phyloP scores from a whole-genome alignment of 768 basidiomycete species.

The Xanthoconium purpureum region DNA sequence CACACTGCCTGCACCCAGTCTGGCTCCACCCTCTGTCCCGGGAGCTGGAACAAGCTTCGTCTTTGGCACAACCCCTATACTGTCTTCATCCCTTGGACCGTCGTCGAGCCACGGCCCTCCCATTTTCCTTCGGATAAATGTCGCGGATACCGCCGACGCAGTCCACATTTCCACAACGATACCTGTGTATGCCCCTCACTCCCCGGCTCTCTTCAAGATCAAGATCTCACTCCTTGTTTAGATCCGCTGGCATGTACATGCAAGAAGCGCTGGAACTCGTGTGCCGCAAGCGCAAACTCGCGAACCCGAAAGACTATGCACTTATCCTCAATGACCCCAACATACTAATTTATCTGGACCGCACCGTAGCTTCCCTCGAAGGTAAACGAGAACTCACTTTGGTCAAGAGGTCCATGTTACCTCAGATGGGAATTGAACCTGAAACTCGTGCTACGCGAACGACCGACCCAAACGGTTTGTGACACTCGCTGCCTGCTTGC shows the following conservation, averaged over 20 bases:
- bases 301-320: slow-evolving; percentile 77
- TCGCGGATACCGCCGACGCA: slow-evolving; percentile 77
- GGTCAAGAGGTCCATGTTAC: slow-evolving; percentile 74
- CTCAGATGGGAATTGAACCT: slow-evolving; percentile 65
- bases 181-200: slow-evolving; percentile 65
- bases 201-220: background rate
- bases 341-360: slow-evolving; percentile 84
- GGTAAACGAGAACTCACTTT: slow-evolving; percentile 82
- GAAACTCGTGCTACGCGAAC: slow-evolving; percentile 64
- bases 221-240: slow-evolving; percentile 23
- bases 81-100: slow-evolving; percentile 69
- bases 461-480: slow-evolving; percentile 87
- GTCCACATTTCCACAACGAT: slow-evolving; percentile 89
- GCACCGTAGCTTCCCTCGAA: slow-evolving; percentile 93
- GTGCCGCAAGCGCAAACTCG: slow-evolving; percentile 64
- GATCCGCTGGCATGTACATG: slow-evolving; percentile 93
- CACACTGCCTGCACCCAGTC: slow-evolving; percentile 37
- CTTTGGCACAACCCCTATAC: slow-evolving; percentile 48
- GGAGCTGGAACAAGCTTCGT: slow-evolving; percentile 45
- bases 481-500: background rate
- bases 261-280: slow-evolving; percentile 90
- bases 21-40: slow-evolving; percentile 37
- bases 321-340: slow-evolving; percentile 60
- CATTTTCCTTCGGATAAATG: slow-evolving; percentile 77
- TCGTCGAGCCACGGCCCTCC: slow-evolving; percentile 74